Evolutionary conservation across 2,329 filamentous ascomycete genomes (phyloP).

Genomic region (Lasiodiplodia theobromae): DNA sequence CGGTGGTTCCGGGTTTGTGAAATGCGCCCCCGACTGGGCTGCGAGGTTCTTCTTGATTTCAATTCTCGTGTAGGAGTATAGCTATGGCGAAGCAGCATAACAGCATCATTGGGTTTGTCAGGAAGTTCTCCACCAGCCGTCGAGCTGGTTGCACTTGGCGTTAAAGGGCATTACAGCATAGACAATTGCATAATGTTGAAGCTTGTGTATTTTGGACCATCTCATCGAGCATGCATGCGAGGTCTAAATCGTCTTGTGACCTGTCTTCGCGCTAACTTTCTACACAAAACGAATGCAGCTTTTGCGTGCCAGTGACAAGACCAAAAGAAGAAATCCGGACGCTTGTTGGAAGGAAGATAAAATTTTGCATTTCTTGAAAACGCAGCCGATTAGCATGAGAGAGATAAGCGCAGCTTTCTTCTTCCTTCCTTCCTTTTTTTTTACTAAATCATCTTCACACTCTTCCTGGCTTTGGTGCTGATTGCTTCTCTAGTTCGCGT

Average conservation of each 20-base stretch:
- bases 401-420: not conserved
- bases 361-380: not conserved
- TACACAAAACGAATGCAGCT: not conserved
- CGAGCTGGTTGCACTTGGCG: not conserved
- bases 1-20: not conserved
- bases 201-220: not conserved
- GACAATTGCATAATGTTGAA: not conserved
- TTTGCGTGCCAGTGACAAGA: not conserved
- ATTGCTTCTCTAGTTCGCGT: no score
- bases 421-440: no score
- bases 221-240: not conserved
- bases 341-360: not conserved
- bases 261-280: not conserved
- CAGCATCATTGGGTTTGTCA: not conserved
- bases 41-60: not conserved
- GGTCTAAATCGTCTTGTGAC: not conserved
- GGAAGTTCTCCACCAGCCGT: not conserved
- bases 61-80: not conserved
- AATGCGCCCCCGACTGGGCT: not conserved
- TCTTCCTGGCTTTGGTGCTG: no score
- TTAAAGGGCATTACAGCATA: not conserved
- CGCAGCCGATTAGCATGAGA: not conserved
- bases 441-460: no score
- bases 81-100: not conserved
- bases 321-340: not conserved